These are phyloP conservation scores for Fusarium acutatum DNA, from an alignment of 2,329 filamentous ascomycete genomes.

Conservation along the genomic window DNA sequence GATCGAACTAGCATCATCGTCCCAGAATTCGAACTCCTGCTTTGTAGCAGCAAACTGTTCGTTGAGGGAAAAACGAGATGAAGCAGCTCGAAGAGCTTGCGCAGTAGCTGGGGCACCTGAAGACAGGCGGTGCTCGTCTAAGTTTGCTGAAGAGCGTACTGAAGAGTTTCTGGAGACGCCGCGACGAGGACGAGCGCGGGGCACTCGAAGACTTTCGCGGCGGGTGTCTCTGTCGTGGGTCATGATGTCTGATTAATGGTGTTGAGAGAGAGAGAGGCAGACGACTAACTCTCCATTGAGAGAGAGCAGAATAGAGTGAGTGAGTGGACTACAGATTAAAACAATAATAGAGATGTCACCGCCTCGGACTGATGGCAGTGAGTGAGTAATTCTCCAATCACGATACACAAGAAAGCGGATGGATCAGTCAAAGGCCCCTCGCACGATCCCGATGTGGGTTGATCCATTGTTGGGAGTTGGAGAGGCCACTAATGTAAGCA, in stretches of 20 bases:
- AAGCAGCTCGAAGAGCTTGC: conserved; percentile 47
- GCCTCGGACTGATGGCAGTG: conserved; percentile 9
- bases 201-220: conserved; percentile 43
- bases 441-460: conserved; percentile 31
- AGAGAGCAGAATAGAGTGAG: neutral
- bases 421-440: conserved; percentile 25
- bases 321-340: neutral
- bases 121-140: conserved; percentile 35
- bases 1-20: conserved; percentile 57
- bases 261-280: neutral
- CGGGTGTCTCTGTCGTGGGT: conserved; percentile 33
- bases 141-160: conserved; percentile 36
- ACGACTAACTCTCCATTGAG: conserved; percentile 11
- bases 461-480: conserved; percentile 17
- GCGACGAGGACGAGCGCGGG: conserved; percentile 33
- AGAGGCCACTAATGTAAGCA: neutral
- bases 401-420: conserved; percentile 26
- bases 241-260: conserved; percentile 33
- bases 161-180: conserved; percentile 35
- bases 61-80: conserved; percentile 56
- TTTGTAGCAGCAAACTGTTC: conserved; percentile 59
- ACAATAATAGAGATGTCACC: conserved; percentile 19
- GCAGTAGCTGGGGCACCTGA: conserved; percentile 15
- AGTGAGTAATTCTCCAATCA: conserved; percentile 37
- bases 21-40: conserved; percentile 57